Percentiles rank a stretch among this genome's conserved stretches.
phyloP scores from a whole-genome alignment of 23 red algal species.

The Gracilaria domingensis region DNA sequence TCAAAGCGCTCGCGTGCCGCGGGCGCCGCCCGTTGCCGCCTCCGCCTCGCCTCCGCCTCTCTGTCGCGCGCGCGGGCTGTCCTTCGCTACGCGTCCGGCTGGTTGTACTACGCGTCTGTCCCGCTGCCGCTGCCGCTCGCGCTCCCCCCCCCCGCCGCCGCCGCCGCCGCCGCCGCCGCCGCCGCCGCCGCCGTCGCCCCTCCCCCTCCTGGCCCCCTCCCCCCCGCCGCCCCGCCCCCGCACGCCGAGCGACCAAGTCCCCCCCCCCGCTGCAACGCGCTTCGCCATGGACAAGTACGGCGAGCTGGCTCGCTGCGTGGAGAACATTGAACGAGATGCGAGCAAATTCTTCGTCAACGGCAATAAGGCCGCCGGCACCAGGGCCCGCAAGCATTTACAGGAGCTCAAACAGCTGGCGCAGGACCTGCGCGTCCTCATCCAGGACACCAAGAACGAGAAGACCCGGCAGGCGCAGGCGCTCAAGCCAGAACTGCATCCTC shows the following conservation, averaged over 20 bases:
- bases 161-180: too few relatives aligned
- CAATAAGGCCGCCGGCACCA: slow-evolving; percentile 89
- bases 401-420: slow-evolving; percentile 87
- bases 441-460: slow-evolving; percentile 82
- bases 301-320: slow-evolving; percentile 59
- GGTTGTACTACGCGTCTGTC: background rate
- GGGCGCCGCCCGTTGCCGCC: too few relatives aligned
- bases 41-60: too few relatives aligned
- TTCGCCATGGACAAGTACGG: slow-evolving; percentile 50
- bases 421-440: slow-evolving; percentile 82
- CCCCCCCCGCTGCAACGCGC: too few relatives aligned
- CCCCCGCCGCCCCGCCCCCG: too few relatives aligned
- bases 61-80: too few relatives aligned
- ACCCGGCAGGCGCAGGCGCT: slow-evolving; percentile 6
- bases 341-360: slow-evolving; percentile 85
- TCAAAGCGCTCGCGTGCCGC: background rate
- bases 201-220: too few relatives aligned
- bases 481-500: slow-evolving; percentile 7
- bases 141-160: too few relatives aligned
- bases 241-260: too few relatives aligned
- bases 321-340: slow-evolving; percentile 62
- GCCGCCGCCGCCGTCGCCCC: too few relatives aligned
- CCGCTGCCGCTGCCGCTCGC: too few relatives aligned
- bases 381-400: slow-evolving; percentile 84
- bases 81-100: too few relatives aligned